Evolutionary conservation across 108 stramenopile species (phyloP).

Genomic region (Cylindrotheca closterium): DNA sequence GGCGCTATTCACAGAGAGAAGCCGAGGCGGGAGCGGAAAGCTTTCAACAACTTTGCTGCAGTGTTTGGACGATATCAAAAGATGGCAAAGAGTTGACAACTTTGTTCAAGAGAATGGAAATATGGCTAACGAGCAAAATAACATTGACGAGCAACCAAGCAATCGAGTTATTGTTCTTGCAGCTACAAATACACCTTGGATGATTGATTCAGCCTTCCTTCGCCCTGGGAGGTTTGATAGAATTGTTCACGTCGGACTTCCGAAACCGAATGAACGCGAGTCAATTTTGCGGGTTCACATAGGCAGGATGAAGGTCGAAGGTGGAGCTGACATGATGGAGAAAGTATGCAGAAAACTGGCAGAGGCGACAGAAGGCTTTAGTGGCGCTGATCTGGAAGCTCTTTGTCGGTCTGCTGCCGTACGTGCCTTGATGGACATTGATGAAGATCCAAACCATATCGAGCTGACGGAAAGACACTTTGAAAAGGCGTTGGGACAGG

Average conservation of each 20-base stretch:
- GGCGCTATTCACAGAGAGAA: slow-evolving; percentile 73
- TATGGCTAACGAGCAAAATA: not conserved
- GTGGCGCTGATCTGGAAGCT: slow-evolving; percentile 85
- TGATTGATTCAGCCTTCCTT: slow-evolving; percentile 77
- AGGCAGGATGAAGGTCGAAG: slow-evolving; percentile 45
- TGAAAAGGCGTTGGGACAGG: slow-evolving; percentile 35
- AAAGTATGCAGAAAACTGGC: slow-evolving; percentile 51
- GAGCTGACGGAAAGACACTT: slow-evolving; percentile 42
- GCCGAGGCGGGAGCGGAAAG: slow-evolving; percentile 51
- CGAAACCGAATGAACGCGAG: slow-evolving; percentile 48
- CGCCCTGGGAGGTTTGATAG: slow-evolving; percentile 80
- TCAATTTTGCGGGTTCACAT: slow-evolving; percentile 68
- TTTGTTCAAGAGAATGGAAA: not conserved
- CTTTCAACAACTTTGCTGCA: slow-evolving; percentile 71
- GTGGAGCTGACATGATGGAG: slow-evolving; percentile 1
- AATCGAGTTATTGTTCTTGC: slow-evolving; percentile 66
- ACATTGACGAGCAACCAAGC: slow-evolving; percentile 3
- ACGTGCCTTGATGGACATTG: slow-evolving; percentile 44
- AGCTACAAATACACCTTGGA: slow-evolving; percentile 85
- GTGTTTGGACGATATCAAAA: slow-evolving; percentile 77
- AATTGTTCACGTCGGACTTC: slow-evolving; percentile 75
- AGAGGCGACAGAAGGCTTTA: slow-evolving; percentile 58
- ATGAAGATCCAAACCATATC: slow-evolving; percentile 11
- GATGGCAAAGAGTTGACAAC: slow-evolving; percentile 52
- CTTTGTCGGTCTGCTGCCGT: slow-evolving; percentile 79